Evolutionary conservation across 495 filamentous ascomycete genomes (phyloP).

Genomic region (Pseudevernia furfuracea): DNA sequence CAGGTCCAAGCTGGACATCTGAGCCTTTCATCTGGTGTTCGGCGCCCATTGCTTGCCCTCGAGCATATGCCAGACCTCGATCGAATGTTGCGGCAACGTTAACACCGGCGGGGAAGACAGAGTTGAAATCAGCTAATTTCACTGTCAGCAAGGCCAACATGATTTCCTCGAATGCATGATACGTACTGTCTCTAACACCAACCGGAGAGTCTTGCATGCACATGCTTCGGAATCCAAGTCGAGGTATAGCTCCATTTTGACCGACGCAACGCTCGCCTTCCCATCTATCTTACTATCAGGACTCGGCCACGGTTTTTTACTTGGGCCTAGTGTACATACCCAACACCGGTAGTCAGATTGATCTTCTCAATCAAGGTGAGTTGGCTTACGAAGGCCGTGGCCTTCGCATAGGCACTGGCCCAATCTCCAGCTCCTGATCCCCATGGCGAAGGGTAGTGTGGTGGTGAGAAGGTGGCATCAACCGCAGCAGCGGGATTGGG

Average conservation of each 20-base stretch:
- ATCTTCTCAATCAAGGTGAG: conserved; percentile 90
- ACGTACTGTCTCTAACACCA: conserved; percentile 64
- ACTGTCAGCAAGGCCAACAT: neutral
- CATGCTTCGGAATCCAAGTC: conserved; percentile 70
- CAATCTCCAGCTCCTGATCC: conserved; percentile 62
- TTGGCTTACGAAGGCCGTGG: conserved; percentile 68
- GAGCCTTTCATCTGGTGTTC: conserved; percentile 79
- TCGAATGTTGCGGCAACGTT: conserved; percentile 80
- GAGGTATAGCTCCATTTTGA: conserved; percentile 50
- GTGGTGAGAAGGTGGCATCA: conserved; percentile 38
- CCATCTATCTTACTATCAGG: conserved; percentile 48
- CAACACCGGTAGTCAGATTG: conserved; percentile 82
- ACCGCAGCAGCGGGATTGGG: conserved; percentile 21
- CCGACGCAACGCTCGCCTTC: conserved; percentile 71
- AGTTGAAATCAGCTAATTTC: conserved; percentile 58
- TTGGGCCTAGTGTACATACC: conserved; percentile 36
- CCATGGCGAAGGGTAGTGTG: conserved; percentile 81
- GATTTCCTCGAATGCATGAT: neutral
- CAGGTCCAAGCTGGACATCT: conserved; percentile 80
- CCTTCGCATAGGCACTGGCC: conserved; percentile 74
- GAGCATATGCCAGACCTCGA: conserved; percentile 58
- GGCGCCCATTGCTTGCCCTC: conserved; percentile 70
- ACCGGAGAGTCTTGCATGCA: conserved; percentile 90
- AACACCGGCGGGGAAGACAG: conserved; percentile 73
- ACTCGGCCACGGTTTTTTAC: neutral